phyloP scores from a whole-genome alignment of 139 green algal genomes.

The Pedinophyceae sp. region DNA sequence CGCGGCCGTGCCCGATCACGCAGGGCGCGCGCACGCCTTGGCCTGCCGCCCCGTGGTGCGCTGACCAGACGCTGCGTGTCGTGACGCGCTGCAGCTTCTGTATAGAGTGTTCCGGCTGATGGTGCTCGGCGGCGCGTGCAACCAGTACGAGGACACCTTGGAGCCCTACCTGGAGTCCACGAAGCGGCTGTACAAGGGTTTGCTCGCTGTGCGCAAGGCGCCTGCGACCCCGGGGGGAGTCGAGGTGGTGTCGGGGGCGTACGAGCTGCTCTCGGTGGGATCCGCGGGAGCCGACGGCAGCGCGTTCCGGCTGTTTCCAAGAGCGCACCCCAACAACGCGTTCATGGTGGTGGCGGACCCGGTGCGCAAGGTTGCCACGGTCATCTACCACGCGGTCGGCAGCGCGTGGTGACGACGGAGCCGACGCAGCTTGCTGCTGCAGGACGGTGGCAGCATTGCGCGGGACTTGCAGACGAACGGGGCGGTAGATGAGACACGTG shows the following conservation, averaged over 20 bases:
- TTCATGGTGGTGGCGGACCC: not conserved
- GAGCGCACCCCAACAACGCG: not conserved
- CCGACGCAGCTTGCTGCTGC: too few species aligned
- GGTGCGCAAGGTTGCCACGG: not conserved
- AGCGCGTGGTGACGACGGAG: too few species aligned
- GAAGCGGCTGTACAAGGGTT: slow-evolving; percentile 5
- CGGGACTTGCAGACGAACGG: too few species aligned
- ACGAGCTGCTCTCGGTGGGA: not conserved
- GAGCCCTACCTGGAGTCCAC: slow-evolving; percentile 1
- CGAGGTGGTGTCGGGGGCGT: slow-evolving; percentile 3
- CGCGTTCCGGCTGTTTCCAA: not conserved
- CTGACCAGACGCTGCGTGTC: not conserved
- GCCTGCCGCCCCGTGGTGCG: too few species aligned
- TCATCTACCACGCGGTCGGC: too few species aligned
- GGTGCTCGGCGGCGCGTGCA: not conserved
- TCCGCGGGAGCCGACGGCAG: too few species aligned
- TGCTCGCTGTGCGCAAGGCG: slow-evolving; percentile 2
- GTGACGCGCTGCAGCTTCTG: not conserved
- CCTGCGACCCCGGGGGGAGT: not conserved
- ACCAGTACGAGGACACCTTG: slow-evolving; percentile 1
- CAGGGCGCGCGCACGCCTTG: not conserved
- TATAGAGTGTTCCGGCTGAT: slow-evolving; percentile 1
- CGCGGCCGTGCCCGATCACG: too few species aligned
- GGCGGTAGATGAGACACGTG: too few species aligned
- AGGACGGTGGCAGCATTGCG: too few species aligned